A percentile compares a stretch with the other conserved stretches of the same genome.
Evolutionary conservation across 371 early-diverging fungal species (phyloP).

Genomic region (Mucor circinelloides): DNA sequence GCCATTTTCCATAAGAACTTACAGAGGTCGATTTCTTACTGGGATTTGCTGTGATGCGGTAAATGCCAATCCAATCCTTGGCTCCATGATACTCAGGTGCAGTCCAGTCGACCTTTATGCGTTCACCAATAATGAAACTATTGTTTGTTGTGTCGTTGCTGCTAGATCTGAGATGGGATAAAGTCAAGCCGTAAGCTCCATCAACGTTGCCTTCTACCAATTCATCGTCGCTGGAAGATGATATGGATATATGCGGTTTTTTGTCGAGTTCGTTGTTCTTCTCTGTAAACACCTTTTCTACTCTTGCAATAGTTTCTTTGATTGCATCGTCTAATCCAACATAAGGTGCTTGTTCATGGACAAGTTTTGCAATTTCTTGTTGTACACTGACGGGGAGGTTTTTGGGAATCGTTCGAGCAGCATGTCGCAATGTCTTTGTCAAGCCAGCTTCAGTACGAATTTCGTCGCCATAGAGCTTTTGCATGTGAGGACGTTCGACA

Average conservation of each 20-base stretch:
- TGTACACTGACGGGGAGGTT: conserved; percentile 36
- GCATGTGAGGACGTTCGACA: conserved; percentile 90
- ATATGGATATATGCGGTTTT: not conserved
- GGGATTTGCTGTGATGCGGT: conserved; percentile 69
- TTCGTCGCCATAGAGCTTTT: conserved; percentile 79
- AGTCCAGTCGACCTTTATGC: conserved; percentile 66
- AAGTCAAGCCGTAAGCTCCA: not conserved
- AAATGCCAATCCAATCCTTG: conserved; percentile 89
- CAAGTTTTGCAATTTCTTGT: conserved; percentile 37
- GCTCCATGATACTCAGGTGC: conserved; percentile 63
- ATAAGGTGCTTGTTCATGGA: conserved; percentile 35
- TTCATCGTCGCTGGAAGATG: not conserved
- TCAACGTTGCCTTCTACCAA: not conserved
- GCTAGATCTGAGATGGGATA: not conserved
- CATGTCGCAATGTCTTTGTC: conserved; percentile 56
- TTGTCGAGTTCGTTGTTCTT: not conserved
- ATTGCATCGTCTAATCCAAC: conserved; percentile 26
- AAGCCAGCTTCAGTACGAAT: conserved; percentile 82
- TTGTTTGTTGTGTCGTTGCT: not conserved
- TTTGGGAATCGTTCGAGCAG: conserved; percentile 38
- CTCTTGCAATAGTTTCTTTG: conserved; percentile 4
- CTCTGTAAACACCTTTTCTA: not conserved
- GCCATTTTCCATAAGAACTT: conserved; percentile 64
- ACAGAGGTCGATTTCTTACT: conserved; percentile 62
- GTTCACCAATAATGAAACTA: conserved; percentile 60